These are phyloP conservation scores for Dendrostoma leiphaemia DNA, from an alignment of 2,329 filamentous ascomycete species.

Conservation along the genomic window DNA sequence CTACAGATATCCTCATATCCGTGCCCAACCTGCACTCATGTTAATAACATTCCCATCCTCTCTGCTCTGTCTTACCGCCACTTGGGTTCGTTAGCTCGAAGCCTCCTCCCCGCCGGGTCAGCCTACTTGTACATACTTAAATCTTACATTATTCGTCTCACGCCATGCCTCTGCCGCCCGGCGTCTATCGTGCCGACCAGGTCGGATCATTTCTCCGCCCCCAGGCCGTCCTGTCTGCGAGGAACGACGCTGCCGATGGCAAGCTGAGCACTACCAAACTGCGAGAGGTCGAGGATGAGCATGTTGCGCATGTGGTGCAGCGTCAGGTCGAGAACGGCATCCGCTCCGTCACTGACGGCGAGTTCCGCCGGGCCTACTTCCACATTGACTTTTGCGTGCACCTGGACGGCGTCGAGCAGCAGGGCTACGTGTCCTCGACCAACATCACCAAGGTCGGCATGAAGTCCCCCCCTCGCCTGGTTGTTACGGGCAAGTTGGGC, in stretches of 20 bases:
- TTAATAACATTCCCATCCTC: too few species aligned
- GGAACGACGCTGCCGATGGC: conserved; percentile 43
- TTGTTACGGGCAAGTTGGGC: conserved; percentile 52
- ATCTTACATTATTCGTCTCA: too few species aligned
- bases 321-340: conserved; percentile 48
- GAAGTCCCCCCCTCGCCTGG: conserved; percentile 47
- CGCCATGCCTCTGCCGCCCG: conserved; percentile 37
- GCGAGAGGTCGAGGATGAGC: conserved; percentile 48
- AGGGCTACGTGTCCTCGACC: conserved; percentile 41
- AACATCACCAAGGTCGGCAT: conserved; percentile 46
- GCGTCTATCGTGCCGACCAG: conserved; percentile 51
- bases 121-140: too few species aligned
- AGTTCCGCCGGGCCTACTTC: conserved; percentile 57
- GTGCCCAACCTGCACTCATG: too few species aligned
- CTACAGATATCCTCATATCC: too few species aligned
- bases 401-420: conserved; percentile 50
- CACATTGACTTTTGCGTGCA: conserved; percentile 58
- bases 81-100: too few species aligned
- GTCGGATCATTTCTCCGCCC: conserved; percentile 55
- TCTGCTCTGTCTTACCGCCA: too few species aligned
- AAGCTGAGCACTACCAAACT: conserved; percentile 41
- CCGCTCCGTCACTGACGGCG: conserved; percentile 52
- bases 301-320: conserved; percentile 45
- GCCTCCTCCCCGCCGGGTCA: too few species aligned
- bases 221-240: conserved; percentile 45